These are phyloP conservation scores for Dimocarpus longan DNA, from an alignment of 345 rosid genomes.

Conservation along the genomic window DNA sequence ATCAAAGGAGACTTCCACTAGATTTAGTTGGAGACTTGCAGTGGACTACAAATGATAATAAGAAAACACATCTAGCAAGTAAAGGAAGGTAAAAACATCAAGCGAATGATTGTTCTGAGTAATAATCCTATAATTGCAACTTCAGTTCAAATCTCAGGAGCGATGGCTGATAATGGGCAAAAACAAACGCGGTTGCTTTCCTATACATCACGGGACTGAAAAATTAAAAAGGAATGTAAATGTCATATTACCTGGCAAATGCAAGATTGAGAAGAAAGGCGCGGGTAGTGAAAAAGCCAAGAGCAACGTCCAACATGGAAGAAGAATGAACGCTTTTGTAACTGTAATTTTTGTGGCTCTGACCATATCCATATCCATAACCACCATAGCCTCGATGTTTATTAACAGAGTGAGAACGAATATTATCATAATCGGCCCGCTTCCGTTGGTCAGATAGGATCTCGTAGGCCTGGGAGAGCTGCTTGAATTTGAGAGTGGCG, in stretches of 20 bases:
- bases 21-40: not conserved
- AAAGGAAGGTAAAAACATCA: not conserved
- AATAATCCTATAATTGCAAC: not conserved
- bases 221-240: no score
- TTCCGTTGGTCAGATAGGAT: conserved; percentile 60
- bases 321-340: not conserved
- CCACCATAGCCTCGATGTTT: conserved; percentile 2
- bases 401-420: conserved; percentile 28
- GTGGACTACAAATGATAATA: not conserved
- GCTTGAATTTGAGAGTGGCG: conserved; percentile 74
- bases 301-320: conserved; percentile 34
- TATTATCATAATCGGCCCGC: conserved; percentile 63
- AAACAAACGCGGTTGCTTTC: not conserved
- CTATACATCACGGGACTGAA: not conserved
- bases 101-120: not conserved
- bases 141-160: not conserved
- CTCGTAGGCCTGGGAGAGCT: conserved; percentile 83
- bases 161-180: not conserved
- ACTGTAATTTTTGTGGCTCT: conserved; percentile 6
- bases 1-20: not conserved
- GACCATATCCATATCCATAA: conserved; percentile 10
- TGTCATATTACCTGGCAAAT: conserved; percentile 60
- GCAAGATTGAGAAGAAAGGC: conserved; percentile 67
- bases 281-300: conserved; percentile 69
- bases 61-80: not conserved